These are phyloP conservation scores for Saturnispora saitoi DNA, from an alignment of 805 yeast species.

Conservation along the genomic window DNA sequence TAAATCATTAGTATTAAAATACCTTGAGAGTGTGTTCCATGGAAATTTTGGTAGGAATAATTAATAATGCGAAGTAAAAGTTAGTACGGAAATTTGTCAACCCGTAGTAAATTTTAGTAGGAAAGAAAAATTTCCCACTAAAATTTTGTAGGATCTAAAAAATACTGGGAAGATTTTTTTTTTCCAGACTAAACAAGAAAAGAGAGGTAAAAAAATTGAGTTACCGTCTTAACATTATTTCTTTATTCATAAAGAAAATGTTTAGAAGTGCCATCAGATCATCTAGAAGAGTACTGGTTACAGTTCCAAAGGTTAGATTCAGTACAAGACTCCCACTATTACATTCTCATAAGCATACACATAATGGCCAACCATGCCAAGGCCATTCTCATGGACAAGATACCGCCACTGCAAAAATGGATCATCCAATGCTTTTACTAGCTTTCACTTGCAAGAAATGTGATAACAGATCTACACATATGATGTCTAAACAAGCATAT, in stretches of 20 bases:
- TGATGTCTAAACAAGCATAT: conserved; percentile 90
- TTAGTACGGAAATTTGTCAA: no score
- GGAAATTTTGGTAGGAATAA: no score
- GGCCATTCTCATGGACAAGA: conserved; percentile 10
- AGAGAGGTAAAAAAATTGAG: background rate
- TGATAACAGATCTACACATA: conserved; percentile 72
- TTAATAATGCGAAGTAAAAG: no score
- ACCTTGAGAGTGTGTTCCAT: no score
- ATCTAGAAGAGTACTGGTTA: background rate
- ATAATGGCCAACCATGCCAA: conserved; percentile 11
- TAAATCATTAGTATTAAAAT: no score
- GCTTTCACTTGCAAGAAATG: conserved; percentile 92
- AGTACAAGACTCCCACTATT: background rate
- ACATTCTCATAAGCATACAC: conserved; percentile 10
- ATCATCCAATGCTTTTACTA: conserved; percentile 73
- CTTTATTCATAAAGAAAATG: background rate
- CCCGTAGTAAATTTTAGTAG: background rate
- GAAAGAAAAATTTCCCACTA: background rate
- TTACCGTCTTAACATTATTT: background rate
- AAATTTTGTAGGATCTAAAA: background rate
- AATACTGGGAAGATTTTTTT: background rate
- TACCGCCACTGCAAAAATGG: conserved; percentile 32
- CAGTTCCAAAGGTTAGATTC: background rate
- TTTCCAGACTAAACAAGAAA: background rate
- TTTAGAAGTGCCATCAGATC: background rate